These are phyloP conservation scores for Mayamaea pseudoterrestris DNA, from an alignment of 108 stramenopile genomes.

Conservation along the genomic window DNA sequence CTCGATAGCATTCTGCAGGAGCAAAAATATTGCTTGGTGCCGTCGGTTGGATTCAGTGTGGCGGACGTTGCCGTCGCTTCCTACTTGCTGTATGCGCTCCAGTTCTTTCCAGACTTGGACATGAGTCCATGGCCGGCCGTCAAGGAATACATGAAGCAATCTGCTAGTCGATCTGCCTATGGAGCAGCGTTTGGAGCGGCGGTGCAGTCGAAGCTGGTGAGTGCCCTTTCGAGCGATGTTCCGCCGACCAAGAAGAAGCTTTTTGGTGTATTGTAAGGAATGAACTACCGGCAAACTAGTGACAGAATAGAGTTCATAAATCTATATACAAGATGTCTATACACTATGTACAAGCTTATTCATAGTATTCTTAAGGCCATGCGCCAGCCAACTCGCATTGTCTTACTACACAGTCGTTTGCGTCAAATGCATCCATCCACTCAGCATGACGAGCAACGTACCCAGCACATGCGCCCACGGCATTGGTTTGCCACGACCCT, in stretches of 20 bases:
- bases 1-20: conserved; percentile 44
- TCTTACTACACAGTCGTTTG: too few species aligned
- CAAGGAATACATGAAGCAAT: conserved; percentile 66
- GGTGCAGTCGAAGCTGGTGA: conserved; percentile 40
- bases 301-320: too few species aligned
- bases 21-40: conserved; percentile 17
- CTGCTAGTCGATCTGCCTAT: conserved; percentile 54
- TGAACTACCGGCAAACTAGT: too few species aligned
- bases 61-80: conserved; percentile 80
- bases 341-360: too few species aligned
- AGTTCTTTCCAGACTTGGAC: conserved; percentile 69
- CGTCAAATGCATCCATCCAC: too few species aligned
- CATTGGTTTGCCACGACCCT: too few species aligned
- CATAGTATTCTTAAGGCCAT: too few species aligned
- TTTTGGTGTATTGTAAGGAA: conserved; percentile 62
- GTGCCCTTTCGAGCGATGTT: conserved; percentile 28
- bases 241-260: conserved; percentile 34
- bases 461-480: too few species aligned
- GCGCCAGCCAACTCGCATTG: too few species aligned
- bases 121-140: conserved; percentile 57
- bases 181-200: conserved; percentile 60
- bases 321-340: too few species aligned
- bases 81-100: conserved; percentile 76
- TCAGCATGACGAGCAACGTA: too few species aligned
- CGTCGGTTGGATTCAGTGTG: conserved; percentile 40